Base-by-base conservation (phyloP, 2,329 filamentous ascomycete genomes). In the Diaporthe amygdali region DNA sequence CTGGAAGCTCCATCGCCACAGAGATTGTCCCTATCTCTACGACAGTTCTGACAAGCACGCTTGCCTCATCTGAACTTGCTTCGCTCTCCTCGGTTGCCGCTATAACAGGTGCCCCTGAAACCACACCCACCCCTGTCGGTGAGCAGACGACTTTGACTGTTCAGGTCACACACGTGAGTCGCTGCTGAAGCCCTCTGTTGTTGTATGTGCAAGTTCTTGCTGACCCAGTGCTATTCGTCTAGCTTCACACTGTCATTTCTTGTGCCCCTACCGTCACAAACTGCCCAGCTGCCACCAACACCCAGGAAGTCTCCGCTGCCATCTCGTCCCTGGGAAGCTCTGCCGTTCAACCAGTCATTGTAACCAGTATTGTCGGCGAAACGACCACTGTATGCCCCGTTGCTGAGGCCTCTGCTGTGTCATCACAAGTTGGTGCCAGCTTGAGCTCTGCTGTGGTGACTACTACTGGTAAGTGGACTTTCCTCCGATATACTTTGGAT, bases 251-350 rank as follows among this genome's bases (percentile, higher is more conserved):
- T 46, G 74, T 79, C 73, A 77, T 78, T 17, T 76, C 75, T 41
- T 79, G 78, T 68, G 76, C 74, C 6, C 76, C 76, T 39, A 66
- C 74, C 27, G 76, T 79, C 37, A 73, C 75, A 71, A 78, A 79
- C 76, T 79, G 78, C 74, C 78, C 78, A 15, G 76, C 76, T 25
- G 71, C 71, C 56, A 68, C 68, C 10, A 52, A 44, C 64, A 68
- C 71, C 3, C 51, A 51, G 34, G 68, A 46, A 10, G 56, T 72
- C 15, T 49, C 71, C 17, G 56, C 59, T 2, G 63, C 70, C 41
- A 59, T 71, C 32, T 72, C 71, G 8, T 71, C 71, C 9, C 64
- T 71, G 30, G 71, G 71, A 14, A 68, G 68, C 10, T 68, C 74
- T 66, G 72, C 75, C 54, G 74, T 77, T 70, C 73, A 73, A 34